Evolutionary conservation across 768 basidiomycete genomes (phyloP).

Genomic region (Pleurotus tuoliensis): DNA sequence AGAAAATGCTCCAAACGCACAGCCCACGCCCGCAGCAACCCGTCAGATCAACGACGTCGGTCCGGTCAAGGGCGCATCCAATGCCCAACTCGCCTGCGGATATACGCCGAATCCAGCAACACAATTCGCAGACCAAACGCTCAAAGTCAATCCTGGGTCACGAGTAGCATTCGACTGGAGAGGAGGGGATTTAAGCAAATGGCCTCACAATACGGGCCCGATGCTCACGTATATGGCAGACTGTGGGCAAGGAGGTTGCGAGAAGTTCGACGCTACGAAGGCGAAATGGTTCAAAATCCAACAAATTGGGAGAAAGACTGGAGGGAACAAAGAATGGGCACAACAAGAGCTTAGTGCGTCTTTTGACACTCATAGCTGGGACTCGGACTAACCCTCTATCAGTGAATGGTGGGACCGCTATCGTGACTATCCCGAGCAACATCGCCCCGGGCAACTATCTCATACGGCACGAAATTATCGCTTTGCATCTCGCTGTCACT

Average conservation of each 20-base stretch:
- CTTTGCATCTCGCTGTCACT: constrained; percentile 59
- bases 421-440: constrained; percentile 41
- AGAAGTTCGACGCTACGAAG: constrained; percentile 50
- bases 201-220: constrained; percentile 62
- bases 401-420: constrained; percentile 39
- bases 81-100: constrained; percentile 60
- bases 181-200: constrained; percentile 29
- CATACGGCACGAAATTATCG: constrained; percentile 77
- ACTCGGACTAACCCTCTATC: neutral
- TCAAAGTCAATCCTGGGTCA: constrained; percentile 58
- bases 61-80: constrained; percentile 52
- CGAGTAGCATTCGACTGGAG: constrained; percentile 52
- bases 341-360: constrained; percentile 52
- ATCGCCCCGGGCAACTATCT: constrained; percentile 70
- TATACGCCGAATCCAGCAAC: constrained; percentile 28
- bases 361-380: neutral
- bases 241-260: constrained; percentile 56
- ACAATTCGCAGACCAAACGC: constrained; percentile 43
- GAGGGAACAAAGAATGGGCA: constrained; percentile 37
- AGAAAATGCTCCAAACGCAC: constrained; percentile 28
- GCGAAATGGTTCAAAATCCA: constrained; percentile 77
- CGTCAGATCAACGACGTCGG: constrained; percentile 33
- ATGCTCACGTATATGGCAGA: constrained; percentile 72
- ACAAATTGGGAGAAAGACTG: constrained; percentile 40
- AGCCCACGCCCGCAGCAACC: constrained; percentile 29